A percentile compares a stretch with the other conserved stretches of the same genome.
These are phyloP conservation scores for Epicoccum sorghinum DNA, from an alignment of 2,329 filamentous ascomycete species.

Conservation along the genomic window DNA sequence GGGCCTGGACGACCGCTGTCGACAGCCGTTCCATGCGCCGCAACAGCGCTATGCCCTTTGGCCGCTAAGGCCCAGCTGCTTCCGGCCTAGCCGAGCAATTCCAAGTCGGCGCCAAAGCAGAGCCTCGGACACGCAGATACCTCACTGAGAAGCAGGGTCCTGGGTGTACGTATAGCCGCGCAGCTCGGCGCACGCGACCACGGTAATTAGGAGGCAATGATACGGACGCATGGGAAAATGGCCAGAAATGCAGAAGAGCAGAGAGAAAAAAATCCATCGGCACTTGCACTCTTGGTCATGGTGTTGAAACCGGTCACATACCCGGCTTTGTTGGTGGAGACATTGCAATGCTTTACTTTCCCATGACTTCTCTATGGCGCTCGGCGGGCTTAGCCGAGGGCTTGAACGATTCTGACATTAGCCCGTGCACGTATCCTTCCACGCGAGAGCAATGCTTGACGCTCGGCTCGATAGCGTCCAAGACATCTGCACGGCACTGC, in stretches of 20 bases:
- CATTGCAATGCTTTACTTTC: neutral
- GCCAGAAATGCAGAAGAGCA: no score
- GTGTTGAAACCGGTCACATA: no score
- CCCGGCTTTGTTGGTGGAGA: no score
- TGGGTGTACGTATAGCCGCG: neutral
- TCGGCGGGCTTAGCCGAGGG: slow-evolving; percentile 6
- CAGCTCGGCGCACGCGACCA: neutral
- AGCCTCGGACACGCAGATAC: neutral
- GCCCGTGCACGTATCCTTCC: slow-evolving; percentile 3
- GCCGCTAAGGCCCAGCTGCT: neutral
- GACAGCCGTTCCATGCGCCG: slow-evolving; percentile 4
- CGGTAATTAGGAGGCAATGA: neutral
- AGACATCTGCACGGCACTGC: neutral
- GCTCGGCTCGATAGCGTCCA: neutral
- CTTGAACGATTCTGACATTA: slow-evolving; percentile 7
- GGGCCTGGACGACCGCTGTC: slow-evolving; percentile 4
- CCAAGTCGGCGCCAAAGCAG: slow-evolving; percentile 1
- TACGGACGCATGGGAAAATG: no score
- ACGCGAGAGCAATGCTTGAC: slow-evolving; percentile 1
- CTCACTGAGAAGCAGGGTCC: neutral
- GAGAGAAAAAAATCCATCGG: no score
- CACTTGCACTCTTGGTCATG: no score
- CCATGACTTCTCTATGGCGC: neutral
- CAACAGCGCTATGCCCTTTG: neutral
- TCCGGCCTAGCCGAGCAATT: neutral